Evolutionary conservation across 2,329 filamentous ascomycete species (phyloP), one percentile per base, ranked within the genome.

Genomic region (Phoma sp.): DNA sequence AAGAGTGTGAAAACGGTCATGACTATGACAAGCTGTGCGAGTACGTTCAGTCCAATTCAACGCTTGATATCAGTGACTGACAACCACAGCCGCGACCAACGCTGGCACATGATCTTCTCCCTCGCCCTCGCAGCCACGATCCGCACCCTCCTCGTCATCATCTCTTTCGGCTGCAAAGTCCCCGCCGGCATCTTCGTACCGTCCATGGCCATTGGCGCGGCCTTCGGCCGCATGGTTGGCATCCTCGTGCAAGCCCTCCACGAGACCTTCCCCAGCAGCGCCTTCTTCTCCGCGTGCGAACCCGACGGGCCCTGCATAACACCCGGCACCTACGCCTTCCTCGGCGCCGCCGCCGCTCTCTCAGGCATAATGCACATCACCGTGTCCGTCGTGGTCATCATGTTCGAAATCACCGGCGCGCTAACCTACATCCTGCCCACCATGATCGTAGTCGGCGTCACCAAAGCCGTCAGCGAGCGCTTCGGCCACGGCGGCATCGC

Each of bases 341-440:
- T 99, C 0, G 95, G 95, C 37, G 95, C 95, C 5, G 95, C 88
- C 0, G 94, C 95, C 2, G 91, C 95, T 0, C 81, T 99, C 22
- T 94, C 90, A 73, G 95, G 95, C 9, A 97, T 98, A 70, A 99
- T 98, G 94, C 95, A 98, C 75, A 90, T 99, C 60, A 97, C 94
- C 0, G 88, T 99, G 15, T 96, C 93, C 0, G 92, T 99, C 9
- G 94, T 97, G 2, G 95, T 99, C 69, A 99, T 99, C 75, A 98
- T 99, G 95, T 98, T 98, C 70, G 95, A 99, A 76, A 84, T 99
- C 43, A 99, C 95, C 0, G 95, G 95, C n/a, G 95, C 95, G 6
- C 80, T 98, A 57, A 96, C 93, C 1, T 99, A 99, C 71, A 98
- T 99, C 62, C 80, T 99, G 25, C 95, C 95, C 0, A 98, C 94